phyloP scores from a whole-genome alignment of 768 basidiomycete species.

The Russula dissimulans region DNA sequence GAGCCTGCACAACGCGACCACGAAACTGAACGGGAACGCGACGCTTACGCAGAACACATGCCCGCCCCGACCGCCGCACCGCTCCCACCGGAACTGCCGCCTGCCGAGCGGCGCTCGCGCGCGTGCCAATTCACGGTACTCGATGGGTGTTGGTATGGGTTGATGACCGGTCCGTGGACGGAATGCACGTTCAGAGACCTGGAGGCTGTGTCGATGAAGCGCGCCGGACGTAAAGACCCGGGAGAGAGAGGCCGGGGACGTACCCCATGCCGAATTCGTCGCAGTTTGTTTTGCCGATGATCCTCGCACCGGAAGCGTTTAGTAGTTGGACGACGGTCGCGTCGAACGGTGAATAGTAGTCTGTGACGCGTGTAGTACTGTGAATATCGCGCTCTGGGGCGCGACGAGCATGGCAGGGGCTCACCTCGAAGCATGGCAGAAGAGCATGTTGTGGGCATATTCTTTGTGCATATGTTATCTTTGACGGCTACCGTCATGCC shows the following conservation, averaged over 20 bases:
- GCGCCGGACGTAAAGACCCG: neutral
- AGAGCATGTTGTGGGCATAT: constrained; percentile 66
- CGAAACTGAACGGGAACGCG: neutral
- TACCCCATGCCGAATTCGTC: constrained; percentile 99
- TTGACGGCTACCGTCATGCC: constrained; percentile 64
- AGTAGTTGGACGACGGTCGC: constrained; percentile 74
- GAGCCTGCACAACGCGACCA: neutral
- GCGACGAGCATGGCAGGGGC: neutral
- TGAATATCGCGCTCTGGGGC: neutral
- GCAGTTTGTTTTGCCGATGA: constrained; percentile 87
- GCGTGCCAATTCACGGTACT: constrained; percentile 22
- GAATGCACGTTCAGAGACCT: constrained; percentile 76
- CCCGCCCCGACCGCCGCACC: constrained; percentile 87
- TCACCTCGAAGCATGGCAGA: constrained; percentile 64
- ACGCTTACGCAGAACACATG: constrained; percentile 72
- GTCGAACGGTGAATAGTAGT: constrained; percentile 72
- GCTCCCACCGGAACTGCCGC: constrained; percentile 92
- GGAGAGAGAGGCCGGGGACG: constrained; percentile 16
- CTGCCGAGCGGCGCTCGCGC: constrained; percentile 54
- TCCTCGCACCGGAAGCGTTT: constrained; percentile 49
- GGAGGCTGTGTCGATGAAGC: neutral
- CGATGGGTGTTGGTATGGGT: constrained; percentile 44
- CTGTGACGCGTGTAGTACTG: constrained; percentile 28
- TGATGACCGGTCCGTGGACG: constrained; percentile 66
- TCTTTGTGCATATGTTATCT: constrained; percentile 72